Base-by-base conservation (phyloP, 1,284 basidiomycete genomes). In the Waitea zeae region DNA sequence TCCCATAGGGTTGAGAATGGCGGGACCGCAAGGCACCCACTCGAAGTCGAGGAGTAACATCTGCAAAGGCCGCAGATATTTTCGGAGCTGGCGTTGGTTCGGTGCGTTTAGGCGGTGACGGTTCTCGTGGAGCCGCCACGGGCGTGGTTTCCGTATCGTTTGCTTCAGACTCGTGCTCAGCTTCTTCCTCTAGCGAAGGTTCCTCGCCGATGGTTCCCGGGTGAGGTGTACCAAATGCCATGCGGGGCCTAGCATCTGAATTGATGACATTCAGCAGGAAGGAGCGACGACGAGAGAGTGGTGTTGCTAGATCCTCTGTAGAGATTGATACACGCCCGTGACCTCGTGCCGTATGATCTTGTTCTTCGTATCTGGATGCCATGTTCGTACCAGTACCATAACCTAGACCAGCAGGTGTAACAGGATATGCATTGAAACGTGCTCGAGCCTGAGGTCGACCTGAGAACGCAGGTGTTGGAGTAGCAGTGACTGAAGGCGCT, bases 241-340 rank as follows among this genome's bases (percentile, higher is more conserved):
- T 58, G 4, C 75, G 65, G 0, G 80, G 79, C n/a, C 78, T 67
- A 1, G 76, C 58, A 2, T 71, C 77, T 2, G 78, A 80, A 48
- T 83, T 77, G 47, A 83, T 79, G 13, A 84, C 72, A 3, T 72
- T 72, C 22, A 84, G 61, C 4, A 84, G 62, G 55, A 84, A 83
- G 1, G 79, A 81, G 13, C 68, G 64, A 30, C 75, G 69, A 40
- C 76, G 70, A 9, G 70, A 66, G 39, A 69, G 59, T 1, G 80
- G 80, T 2, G 80, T 84, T 15, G 70, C 45, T 0, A 54, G 57
- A 28, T 59, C 51, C 13, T 52, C 36, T n/a, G n/a, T n/a, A n/a
- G n/a, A n/a, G n/a, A n/a, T n/a, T n/a, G n/a, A n/a, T n/a, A n/a
- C n/a, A n/a, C n/a, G n/a, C n/a, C n/a, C n/a, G n/a, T n/a, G n/a